Base-by-base conservation (phyloP, 1,139 yeast genomes). In the Saccharomyces hybrid region DNA sequence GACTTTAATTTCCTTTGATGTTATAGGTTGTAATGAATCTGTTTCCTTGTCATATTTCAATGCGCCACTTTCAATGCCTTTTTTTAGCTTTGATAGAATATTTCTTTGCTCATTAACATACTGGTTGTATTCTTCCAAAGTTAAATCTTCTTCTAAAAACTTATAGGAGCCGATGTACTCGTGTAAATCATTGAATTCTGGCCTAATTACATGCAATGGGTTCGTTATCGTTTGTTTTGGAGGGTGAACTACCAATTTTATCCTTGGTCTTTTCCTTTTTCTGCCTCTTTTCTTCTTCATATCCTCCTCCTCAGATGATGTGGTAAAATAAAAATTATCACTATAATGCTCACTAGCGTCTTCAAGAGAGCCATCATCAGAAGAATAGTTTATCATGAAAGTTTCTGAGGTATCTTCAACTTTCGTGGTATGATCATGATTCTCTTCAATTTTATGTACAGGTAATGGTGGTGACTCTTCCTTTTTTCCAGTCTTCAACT, bases 151-250 rank as follows among this genome's bases (percentile, higher is more conserved):
- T 70, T 73, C 87, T 53, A 76, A 81, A 61, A 75, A 79, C 68
- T 75, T 75, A 65, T 75, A 85, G 0, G 87, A 81, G 14, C 69
- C 59, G 32, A 85, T 70, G 56, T 76, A 80, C 0, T 68, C 73
- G 5, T 70, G 73, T 32, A 85, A 60, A 5, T 72, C 66, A 11
- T 62, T 58, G 57, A 65, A 78, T 52, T 73, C 62, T 1, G 82
- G 79, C 2, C 64, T 65, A 0, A 78, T 70, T 1, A 79, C 70
- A 72, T 89, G 96, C 3, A 82, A 78, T 1, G 97, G 97, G 66
- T 89, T 91, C 0, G 95, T 85, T 4, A 88, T 77, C 6, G 80
- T 70, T 28, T 85, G 86, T 9, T 78, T 76, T 0, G 89, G 86
- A 5, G 81, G 73, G 2, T 79, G 65, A 50, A 76, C 76, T 44